These are phyloP conservation scores for Curvularia sp. DNA, from an alignment of 2,329 filamentous ascomycete species.

Conservation along the genomic window DNA sequence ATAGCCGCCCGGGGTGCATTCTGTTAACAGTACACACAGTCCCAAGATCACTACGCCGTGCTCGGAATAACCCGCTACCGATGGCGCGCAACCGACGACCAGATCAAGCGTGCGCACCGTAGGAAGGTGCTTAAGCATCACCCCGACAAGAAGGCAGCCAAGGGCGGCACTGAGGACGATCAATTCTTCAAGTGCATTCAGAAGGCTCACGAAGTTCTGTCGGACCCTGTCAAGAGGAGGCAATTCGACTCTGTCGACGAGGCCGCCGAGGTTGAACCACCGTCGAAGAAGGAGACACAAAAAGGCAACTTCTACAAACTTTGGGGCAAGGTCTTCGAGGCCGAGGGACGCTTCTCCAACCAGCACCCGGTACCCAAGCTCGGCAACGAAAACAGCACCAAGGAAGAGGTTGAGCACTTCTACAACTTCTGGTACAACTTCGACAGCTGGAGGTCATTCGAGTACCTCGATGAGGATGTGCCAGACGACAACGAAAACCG, in stretches of 20 bases:
- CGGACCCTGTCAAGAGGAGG: constrained; percentile 88
- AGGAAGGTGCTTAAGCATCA: constrained; percentile 99
- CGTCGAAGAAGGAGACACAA: constrained; percentile 85
- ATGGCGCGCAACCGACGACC: constrained; percentile 90
- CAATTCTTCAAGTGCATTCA: constrained; percentile 99
- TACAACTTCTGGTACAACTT: constrained; percentile 99
- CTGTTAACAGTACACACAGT: constrained; percentile 27
- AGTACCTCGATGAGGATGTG: constrained; percentile 98
- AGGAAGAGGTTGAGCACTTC: constrained; percentile 91
- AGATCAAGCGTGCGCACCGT: constrained; percentile 98
- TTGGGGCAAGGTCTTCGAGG: constrained; percentile 88
- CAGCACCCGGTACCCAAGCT: constrained; percentile 85
- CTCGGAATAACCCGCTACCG: constrained; percentile 92
- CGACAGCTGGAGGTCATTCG: constrained; percentile 96
- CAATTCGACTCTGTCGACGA: constrained; percentile 98
- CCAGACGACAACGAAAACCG: constrained; percentile 99
- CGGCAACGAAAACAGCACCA: constrained; percentile 81
- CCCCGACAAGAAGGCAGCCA: constrained; percentile 97
- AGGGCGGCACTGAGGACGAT: constrained; percentile 87
- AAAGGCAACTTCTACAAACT: constrained; percentile 95
- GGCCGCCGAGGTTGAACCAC: constrained; percentile 88
- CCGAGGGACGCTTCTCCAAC: constrained; percentile 93
- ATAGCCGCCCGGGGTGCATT: background rate
- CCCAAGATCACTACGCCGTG: constrained; percentile 99
- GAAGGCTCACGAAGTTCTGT: constrained; percentile 91